Evolutionary conservation across 768 basidiomycete species (phyloP).

Genomic region (Macrolepiota albuminosa): DNA sequence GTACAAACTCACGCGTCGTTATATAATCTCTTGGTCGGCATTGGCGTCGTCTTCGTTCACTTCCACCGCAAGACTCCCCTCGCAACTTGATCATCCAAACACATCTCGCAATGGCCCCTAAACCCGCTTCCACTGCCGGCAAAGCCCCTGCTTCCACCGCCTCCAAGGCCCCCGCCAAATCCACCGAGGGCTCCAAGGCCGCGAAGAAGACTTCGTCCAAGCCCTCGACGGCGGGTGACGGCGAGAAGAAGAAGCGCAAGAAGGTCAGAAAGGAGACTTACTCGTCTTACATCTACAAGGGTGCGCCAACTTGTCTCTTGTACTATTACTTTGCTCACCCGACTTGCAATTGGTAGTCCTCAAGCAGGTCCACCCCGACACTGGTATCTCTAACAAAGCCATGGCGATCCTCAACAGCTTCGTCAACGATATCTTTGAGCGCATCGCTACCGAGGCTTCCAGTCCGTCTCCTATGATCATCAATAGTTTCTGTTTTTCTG

Average conservation of each 20-base stretch:
- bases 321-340: not conserved
- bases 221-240: slow-evolving; percentile 43
- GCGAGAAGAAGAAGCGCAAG: slow-evolving; percentile 85
- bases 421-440: slow-evolving; percentile 93
- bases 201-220: slow-evolving; percentile 72
- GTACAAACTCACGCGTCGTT: slow-evolving; percentile 39
- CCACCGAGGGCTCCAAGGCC: slow-evolving; percentile 58
- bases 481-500: not conserved
- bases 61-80: slow-evolving; percentile 7
- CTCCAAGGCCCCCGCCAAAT: slow-evolving; percentile 71
- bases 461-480: slow-evolving; percentile 40
- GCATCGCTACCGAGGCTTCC: slow-evolving; percentile 85
- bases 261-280: slow-evolving; percentile 91
- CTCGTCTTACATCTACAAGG: slow-evolving; percentile 94
- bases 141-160: slow-evolving; percentile 68
- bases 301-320: slow-evolving; percentile 26
- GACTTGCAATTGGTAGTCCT: slow-evolving; percentile 48
- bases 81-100: slow-evolving; percentile 1
- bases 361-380: slow-evolving; percentile 97
- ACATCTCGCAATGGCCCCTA: slow-evolving; percentile 60
- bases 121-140: slow-evolving; percentile 78
- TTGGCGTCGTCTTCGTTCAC: slow-evolving; percentile 30
- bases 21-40: slow-evolving; percentile 30
- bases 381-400: slow-evolving; percentile 97
- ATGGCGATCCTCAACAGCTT: slow-evolving; percentile 92